Conservation (phyloP, 2,329 filamentous ascomycete genomes). For the Furcasterigmium sp. region DNA sequence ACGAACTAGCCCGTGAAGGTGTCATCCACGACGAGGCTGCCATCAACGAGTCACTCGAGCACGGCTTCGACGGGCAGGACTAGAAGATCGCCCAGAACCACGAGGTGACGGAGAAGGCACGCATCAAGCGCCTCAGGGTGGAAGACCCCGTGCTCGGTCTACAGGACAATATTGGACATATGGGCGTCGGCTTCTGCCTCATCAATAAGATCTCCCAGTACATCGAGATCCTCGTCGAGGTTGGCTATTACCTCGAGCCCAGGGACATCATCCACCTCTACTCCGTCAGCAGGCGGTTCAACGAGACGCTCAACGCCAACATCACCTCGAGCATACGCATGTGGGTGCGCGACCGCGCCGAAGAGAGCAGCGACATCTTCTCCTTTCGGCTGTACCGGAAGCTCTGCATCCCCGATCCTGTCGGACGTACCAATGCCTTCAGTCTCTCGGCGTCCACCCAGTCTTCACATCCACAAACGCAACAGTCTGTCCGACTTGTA, state of each 20-base stretch:
- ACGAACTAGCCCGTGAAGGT: slow-evolving; percentile 1
- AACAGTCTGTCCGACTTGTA: slow-evolving; percentile 38
- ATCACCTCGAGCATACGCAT: slow-evolving; percentile 53
- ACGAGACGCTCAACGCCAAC: slow-evolving; percentile 53
- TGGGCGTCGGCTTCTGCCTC: slow-evolving; percentile 29
- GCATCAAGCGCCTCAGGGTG: neutral
- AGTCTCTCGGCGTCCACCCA: slow-evolving; percentile 12
- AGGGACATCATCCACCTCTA: slow-evolving; percentile 60
- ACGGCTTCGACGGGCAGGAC: slow-evolving; percentile 1
- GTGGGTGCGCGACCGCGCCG: slow-evolving; percentile 48
- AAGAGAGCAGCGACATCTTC: slow-evolving; percentile 52
- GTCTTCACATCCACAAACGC: neutral
- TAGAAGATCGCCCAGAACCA: neutral
- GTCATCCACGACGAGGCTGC: slow-evolving; percentile 2
- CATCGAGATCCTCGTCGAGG: slow-evolving; percentile 47
- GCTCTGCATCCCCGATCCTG: slow-evolving; percentile 57
- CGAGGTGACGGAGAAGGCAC: neutral
- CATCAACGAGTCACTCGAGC: slow-evolving; percentile 4
- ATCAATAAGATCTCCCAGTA: slow-evolving; percentile 36
- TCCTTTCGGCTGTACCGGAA: slow-evolving; percentile 53
- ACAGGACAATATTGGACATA: neutral
- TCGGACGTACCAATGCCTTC: slow-evolving; percentile 32
- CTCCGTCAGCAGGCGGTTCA: slow-evolving; percentile 57
- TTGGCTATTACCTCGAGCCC: slow-evolving; percentile 49
- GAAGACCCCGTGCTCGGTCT: neutral